Evolutionary conservation across 2,329 filamentous ascomycete species (phyloP).

Genomic region (Aspergillus aculeatinus): DNA sequence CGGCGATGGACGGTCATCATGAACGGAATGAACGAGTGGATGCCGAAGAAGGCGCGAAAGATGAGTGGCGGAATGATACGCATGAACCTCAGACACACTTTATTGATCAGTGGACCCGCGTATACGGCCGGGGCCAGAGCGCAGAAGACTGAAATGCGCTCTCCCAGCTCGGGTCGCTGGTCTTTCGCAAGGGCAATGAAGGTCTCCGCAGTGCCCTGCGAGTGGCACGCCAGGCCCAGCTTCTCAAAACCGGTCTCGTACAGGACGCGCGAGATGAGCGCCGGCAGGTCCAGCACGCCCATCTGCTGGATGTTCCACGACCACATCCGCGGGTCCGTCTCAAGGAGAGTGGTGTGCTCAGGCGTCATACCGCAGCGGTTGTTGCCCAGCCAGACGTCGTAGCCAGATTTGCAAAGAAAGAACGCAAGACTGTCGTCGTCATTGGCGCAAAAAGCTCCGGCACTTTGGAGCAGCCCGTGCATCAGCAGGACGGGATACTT

Average conservation of each 20-base stretch:
- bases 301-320: constrained; percentile 94
- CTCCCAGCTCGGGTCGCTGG: constrained; percentile 79
- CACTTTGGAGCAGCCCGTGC: constrained; percentile 82
- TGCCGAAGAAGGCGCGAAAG: constrained; percentile 82
- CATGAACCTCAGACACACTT: constrained; percentile 92
- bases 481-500: constrained; percentile 80
- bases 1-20: constrained; percentile 82
- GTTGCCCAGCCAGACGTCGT: constrained; percentile 94
- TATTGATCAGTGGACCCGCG: constrained; percentile 79
- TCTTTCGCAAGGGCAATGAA: constrained; percentile 87
- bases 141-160: constrained; percentile 84
- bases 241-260: constrained; percentile 80
- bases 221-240: constrained; percentile 80
- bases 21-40: constrained; percentile 87
- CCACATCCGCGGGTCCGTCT: constrained; percentile 88
- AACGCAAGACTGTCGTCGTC: constrained; percentile 89
- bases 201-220: constrained; percentile 86
- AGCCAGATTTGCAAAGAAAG: constrained; percentile 86
- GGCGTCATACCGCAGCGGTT: constrained; percentile 86
- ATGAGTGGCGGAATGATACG: constrained; percentile 70
- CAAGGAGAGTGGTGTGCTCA: constrained; percentile 67
- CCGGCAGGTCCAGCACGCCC: constrained; percentile 84
- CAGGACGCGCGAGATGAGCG: constrained; percentile 75
- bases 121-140: constrained; percentile 88
- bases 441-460: constrained; percentile 85